Percentiles rank a stretch among this genome's conserved stretches.
Conservation (phyloP, 2,329 filamentous ascomycete genomes). For the Calycina herbarum region DNA sequence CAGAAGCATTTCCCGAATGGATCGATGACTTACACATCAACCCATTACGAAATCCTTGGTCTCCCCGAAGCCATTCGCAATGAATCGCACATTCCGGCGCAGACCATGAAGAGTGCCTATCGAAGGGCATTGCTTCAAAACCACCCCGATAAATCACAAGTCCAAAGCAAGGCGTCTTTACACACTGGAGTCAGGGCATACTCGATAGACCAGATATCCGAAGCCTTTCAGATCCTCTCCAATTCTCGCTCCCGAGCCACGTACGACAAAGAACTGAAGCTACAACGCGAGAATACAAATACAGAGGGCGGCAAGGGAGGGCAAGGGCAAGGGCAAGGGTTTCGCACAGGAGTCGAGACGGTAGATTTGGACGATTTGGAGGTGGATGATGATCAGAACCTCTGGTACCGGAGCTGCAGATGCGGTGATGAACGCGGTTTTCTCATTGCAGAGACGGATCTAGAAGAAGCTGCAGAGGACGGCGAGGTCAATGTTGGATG, state of each 20-base stretch:
- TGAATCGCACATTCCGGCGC: slow-evolving; percentile 44
- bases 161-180: slow-evolving; percentile 15
- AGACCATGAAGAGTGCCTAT: slow-evolving; percentile 62
- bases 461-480: slow-evolving; percentile 58
- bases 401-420: slow-evolving; percentile 60
- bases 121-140: slow-evolving; percentile 63
- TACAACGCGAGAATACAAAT: slow-evolving; percentile 26
- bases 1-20: slow-evolving; percentile 20
- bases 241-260: slow-evolving; percentile 48
- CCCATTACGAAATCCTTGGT: slow-evolving; percentile 62
- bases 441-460: slow-evolving; percentile 56
- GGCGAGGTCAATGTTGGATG: slow-evolving; percentile 66
- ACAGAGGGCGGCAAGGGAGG: slow-evolving; percentile 21
- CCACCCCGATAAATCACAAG: slow-evolving; percentile 52
- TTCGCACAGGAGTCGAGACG: slow-evolving; percentile 61
- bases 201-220: slow-evolving; percentile 64
- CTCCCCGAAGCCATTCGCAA: slow-evolving; percentile 52
- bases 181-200: slow-evolving; percentile 36
- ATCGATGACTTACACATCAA: slow-evolving; percentile 40
- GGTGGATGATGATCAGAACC: slow-evolving; percentile 47
- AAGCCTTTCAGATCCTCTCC: slow-evolving; percentile 58
- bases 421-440: slow-evolving; percentile 65
- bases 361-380: slow-evolving; percentile 65
- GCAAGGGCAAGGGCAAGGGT: slow-evolving; percentile 35
- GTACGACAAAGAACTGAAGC: slow-evolving; percentile 54